A percentile compares a stretch with the other conserved stretches of the same genome.
These are phyloP conservation scores for Penicillium olsonii DNA, from an alignment of 2,329 filamentous ascomycete genomes.

Conservation along the genomic window DNA sequence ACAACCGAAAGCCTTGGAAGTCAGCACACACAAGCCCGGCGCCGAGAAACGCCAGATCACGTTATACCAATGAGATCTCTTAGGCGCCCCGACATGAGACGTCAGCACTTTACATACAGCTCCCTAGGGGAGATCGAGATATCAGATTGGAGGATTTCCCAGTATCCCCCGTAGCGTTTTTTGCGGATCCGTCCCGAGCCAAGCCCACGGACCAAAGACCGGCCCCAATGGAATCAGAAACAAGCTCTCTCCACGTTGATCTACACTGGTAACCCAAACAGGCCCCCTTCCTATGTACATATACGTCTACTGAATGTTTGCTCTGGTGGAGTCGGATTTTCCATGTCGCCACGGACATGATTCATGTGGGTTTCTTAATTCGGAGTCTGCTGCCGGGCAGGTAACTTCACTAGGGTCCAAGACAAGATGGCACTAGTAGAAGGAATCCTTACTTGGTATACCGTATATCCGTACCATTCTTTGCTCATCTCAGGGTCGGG, in stretches of 20 bases:
- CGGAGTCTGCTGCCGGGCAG: background rate
- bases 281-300: background rate
- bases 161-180: background rate
- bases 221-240: background rate
- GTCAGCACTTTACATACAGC: conserved; percentile 11
- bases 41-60: too few relatives aligned
- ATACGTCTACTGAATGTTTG: background rate
- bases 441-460: background rate
- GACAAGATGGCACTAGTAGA: background rate
- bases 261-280: background rate
- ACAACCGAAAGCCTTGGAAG: background rate
- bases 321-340: background rate
- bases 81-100: background rate
- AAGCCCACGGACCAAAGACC: background rate
- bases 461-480: too few relatives aligned
- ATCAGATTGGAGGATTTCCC: background rate
- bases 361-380: background rate
- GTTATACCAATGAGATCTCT: background rate
- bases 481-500: too few relatives aligned
- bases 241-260: conserved; percentile 9
- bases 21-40: too few relatives aligned
- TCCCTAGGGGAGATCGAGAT: background rate
- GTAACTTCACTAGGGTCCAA: background rate
- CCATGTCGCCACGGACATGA: conserved; percentile 1
- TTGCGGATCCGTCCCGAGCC: conserved; percentile 1